Base-by-base conservation (phyloP, 2,329 filamentous ascomycete genomes). In the Ophiostoma sp. region DNA sequence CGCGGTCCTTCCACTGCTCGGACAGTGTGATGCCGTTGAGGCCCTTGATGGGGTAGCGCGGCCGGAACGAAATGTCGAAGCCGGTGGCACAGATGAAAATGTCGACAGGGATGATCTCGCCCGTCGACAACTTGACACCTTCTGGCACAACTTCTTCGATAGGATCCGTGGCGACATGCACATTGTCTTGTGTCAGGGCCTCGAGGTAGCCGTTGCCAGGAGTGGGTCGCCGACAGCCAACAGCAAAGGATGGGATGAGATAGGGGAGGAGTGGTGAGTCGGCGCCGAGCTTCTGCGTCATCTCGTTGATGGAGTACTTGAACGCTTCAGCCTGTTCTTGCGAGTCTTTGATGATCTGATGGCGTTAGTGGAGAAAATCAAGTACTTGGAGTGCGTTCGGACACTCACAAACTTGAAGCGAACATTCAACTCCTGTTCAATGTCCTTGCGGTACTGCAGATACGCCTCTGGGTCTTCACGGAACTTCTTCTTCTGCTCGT, bases 181-280 rank as follows among this genome's bases (percentile, higher is more conserved):
- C 83, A 64, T 88, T 87, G 17, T 81, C 79, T 72, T 83, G 75
- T 3, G 79, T 80, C 68, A 86, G 78, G 7, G 80, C 80, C 74
- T 84, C 82, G 45, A 84, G 77, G 76, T 83, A 84, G 4, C 82
- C 81, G 69, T 82, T 80, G 1, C 82, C 83, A 0, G 83, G 84
- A 0, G 83, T 82, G 57, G 84, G 80, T 1, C 82, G 81, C 73
- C 79, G 80, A 78, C 79, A 84, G 7, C 85, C 85, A 11, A 83
- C 82, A 0, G 80, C 80, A 79, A 83, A 87, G 36, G 77, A 78
- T 6, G 83, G 83, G 50, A 81, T 80, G 19, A 88, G 81, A 52
- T 83, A 80, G 11, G 85, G 80, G 1, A 81, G 80, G 2, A 88
- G 78, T 15, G 84, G 82, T 0, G 84, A 82, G 52, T 84, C 81